These are phyloP conservation scores for Candida andamanensis DNA, from an alignment of 805 yeast species.

Conservation along the genomic window DNA sequence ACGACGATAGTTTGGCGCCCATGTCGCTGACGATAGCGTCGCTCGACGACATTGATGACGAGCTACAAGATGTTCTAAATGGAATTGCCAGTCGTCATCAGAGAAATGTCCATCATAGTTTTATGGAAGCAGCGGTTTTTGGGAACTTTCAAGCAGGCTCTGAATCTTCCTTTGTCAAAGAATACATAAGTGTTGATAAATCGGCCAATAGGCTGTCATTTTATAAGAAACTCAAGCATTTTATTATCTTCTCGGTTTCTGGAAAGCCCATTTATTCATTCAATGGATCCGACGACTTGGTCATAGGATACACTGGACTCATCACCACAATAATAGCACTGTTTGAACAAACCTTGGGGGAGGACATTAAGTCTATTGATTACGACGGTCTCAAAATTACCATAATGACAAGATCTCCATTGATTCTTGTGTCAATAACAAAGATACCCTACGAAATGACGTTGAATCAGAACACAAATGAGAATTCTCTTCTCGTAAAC, in stretches of 20 bases:
- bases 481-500: slow-evolving; percentile 18
- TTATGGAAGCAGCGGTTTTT: too few species aligned
- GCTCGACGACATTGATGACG: too few species aligned
- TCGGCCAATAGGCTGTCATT: slow-evolving; percentile 13
- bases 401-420: slow-evolving; percentile 59
- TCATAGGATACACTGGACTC: slow-evolving; percentile 71
- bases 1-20: not conserved
- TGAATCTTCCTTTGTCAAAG: too few species aligned
- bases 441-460: slow-evolving; percentile 41
- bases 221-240: slow-evolving; percentile 52
- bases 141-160: too few species aligned
- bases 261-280: slow-evolving; percentile 85
- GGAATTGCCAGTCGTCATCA: too few species aligned
- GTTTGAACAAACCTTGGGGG: slow-evolving; percentile 44
- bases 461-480: slow-evolving; percentile 11
- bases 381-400: slow-evolving; percentile 48
- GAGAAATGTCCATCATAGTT: too few species aligned
- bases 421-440: slow-evolving; percentile 68
- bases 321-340: slow-evolving; percentile 74
- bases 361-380: slow-evolving; percentile 46
- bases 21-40: not conserved
- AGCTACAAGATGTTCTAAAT: too few species aligned
- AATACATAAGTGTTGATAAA: slow-evolving; percentile 16
- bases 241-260: slow-evolving; percentile 73
- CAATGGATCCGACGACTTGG: slow-evolving; percentile 64